Conservation (phyloP, 2,329 filamentous ascomycete genomes). For the Fusarium multiceps region DNA sequence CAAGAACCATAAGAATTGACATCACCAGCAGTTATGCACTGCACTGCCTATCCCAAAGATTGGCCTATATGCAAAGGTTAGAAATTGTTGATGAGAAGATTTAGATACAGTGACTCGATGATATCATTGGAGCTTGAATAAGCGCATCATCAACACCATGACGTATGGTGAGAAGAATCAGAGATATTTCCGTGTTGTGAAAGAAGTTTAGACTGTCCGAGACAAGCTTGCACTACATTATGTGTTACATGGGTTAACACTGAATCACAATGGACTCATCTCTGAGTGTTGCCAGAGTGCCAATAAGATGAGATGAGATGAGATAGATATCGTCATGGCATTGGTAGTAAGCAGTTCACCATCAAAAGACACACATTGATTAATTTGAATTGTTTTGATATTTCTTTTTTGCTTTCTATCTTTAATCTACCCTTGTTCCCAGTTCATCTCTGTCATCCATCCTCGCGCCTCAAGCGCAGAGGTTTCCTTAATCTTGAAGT, state of each 20-base stretch:
- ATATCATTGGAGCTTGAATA: background rate
- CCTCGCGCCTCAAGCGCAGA: constrained; percentile 31
- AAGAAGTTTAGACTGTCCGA: background rate
- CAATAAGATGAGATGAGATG: background rate
- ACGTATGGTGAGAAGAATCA: background rate
- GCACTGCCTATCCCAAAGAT: background rate
- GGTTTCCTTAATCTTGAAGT: constrained; percentile 19
- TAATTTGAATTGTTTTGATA: constrained; percentile 11
- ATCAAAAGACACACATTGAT: background rate
- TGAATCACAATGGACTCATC: background rate
- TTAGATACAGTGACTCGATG: background rate
- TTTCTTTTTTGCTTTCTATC: constrained; percentile 11
- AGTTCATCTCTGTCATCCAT: constrained; percentile 27
- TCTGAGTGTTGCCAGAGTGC: background rate
- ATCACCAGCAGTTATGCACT: background rate
- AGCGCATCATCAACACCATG: background rate
- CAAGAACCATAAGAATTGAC: background rate
- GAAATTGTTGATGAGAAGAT: background rate
- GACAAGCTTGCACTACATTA: constrained; percentile 8
- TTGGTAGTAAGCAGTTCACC: background rate
- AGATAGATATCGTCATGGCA: background rate
- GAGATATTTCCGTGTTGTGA: background rate
- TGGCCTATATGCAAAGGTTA: background rate
- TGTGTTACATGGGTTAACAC: background rate
- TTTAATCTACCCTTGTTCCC: constrained; percentile 16